Base-by-base conservation (phyloP, 1,284 basidiomycete genomes). In the Porogramme epimiltina region DNA sequence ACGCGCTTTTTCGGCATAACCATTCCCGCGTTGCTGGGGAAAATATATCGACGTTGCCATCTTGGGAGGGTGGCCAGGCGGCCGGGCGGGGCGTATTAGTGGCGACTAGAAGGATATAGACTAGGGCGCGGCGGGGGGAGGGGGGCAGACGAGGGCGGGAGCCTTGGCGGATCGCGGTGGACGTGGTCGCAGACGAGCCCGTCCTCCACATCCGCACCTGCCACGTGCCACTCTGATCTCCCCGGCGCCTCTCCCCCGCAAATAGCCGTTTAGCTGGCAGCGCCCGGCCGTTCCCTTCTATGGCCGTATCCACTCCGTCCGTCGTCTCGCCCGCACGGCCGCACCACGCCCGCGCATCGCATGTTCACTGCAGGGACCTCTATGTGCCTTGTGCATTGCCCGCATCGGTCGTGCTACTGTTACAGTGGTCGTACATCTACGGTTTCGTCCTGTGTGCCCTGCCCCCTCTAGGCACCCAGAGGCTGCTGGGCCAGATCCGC, bases 401-500 rank as follows among this genome's bases (percentile, higher is more conserved):
- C 26, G 24, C 18, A 11, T 31, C 8, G 24, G 10, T 34, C 16
- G 25, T 45, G 20, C 54, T 56, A 59, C 45, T 52, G 52, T 28
- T 59, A 59, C 55, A 52, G 48, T 55, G 49, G 37, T 59, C 49
- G 38, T 55, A 56, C 50, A 54, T 49, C 45, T 56, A 50, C 50
- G 36, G 33, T 36, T 45, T 16, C 53, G 26, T 42, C 44, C 31
- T 42, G 23, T 23, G 38, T 23, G n/a, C 3, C 16, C 10, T 6
- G 25, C 42, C 1, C 54, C 47, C 53, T 62, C 52, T 56, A 54
- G n/a, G 64, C 62, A 18, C 70, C 73, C 52, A 92, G 73, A 46
- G 87, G 79, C 71, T 91, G 87, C 72, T 89, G 68, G 71, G 89
- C 86, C 53, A 96, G 77, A 72, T 96, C 93, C 49, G 89, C 87